Conservation (phyloP, 495 filamentous ascomycete species). For the Aspergillus diversus region DNA sequence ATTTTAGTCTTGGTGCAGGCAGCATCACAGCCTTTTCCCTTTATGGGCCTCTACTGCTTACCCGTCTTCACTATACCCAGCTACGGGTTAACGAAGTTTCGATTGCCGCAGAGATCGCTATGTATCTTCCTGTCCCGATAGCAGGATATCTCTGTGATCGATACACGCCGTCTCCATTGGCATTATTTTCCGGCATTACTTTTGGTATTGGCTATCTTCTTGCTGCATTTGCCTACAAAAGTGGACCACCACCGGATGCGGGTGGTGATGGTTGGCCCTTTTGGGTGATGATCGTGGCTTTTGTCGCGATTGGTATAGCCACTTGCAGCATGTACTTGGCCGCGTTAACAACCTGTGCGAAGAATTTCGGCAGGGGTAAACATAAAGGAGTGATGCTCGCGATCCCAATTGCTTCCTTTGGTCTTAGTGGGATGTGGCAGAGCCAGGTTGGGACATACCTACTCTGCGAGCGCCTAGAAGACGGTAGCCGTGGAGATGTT, state of each 20-base stretch:
- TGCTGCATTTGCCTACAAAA: slow-evolving; percentile 76
- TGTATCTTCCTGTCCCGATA: slow-evolving; percentile 89
- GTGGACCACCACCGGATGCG: slow-evolving; percentile 57
- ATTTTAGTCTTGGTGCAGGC: slow-evolving; percentile 70
- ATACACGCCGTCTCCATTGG: slow-evolving; percentile 74
- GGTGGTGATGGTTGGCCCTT: slow-evolving; percentile 73
- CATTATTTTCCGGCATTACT: slow-evolving; percentile 67
- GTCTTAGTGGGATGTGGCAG: slow-evolving; percentile 91
- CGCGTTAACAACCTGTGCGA: slow-evolving; percentile 90
- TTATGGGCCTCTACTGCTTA: slow-evolving; percentile 86
- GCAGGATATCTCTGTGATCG: slow-evolving; percentile 91
- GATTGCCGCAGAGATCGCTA: slow-evolving; percentile 78
- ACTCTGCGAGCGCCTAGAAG: slow-evolving; percentile 64
- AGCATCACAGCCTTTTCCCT: slow-evolving; percentile 88
- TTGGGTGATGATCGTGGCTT: slow-evolving; percentile 80
- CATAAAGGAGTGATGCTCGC: slow-evolving; percentile 89
- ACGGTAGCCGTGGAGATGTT: slow-evolving; percentile 73
- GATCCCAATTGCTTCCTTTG: slow-evolving; percentile 88
- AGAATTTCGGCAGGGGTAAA: slow-evolving; percentile 91
- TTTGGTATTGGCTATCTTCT: slow-evolving; percentile 83
- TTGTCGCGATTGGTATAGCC: slow-evolving; percentile 76
- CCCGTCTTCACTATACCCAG: slow-evolving; percentile 82
- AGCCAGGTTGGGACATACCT: slow-evolving; percentile 83
- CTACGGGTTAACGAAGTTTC: slow-evolving; percentile 87
- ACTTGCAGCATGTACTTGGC: slow-evolving; percentile 86